Base-by-base conservation (phyloP, 768 basidiomycete genomes). In the Boletales sp. region DNA sequence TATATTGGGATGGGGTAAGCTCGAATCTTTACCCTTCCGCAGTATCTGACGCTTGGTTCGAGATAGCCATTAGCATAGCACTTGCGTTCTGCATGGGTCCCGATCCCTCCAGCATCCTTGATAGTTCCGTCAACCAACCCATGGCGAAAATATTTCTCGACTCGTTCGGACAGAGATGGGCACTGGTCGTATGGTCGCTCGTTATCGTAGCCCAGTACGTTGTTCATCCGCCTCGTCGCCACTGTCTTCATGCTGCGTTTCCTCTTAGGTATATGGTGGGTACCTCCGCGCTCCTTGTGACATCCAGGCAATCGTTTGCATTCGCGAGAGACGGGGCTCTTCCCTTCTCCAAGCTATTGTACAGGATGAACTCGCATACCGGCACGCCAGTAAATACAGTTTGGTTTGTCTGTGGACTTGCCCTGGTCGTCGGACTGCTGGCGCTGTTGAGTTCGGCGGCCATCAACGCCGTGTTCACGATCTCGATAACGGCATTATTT, bases 301-400 rank as follows among this genome's bases (percentile, higher is more conserved):
- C 78, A 17, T 80, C 78, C 2, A 74, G 80, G 19, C 80, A 80
- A 59, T 69, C 71, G 10, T 80, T 80, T 52, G 80, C 80, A 5
- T 80, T 81, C 56, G 67, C 78, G 7, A 72, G 83, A 17, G 79
- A 84, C 52, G 80, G 80, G 12, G 80, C 78, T 2, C 75, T 85
- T 0, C 83, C 83, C 4, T 67, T 81, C 35, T 83, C 83, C 0
- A 55, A 57, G 8, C 72, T 67, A 44, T 68, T 83, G 21, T 82
- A 82, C 58, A 69, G 71, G 49, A 71, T 85, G 60, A 78, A 83
- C 61, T 41, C 52, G 5, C 69, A 57, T 53, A 82, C 78, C 2
- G 66, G 71, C 36, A 79, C 81, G 14, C 83, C 82, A 1, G 74
- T 81, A 13, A 76, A 81, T 57, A 72, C 79, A 0, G 82, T 84